Conservation (phyloP, 2,329 filamentous ascomycete genomes). For the Colletotrichum horii region DNA sequence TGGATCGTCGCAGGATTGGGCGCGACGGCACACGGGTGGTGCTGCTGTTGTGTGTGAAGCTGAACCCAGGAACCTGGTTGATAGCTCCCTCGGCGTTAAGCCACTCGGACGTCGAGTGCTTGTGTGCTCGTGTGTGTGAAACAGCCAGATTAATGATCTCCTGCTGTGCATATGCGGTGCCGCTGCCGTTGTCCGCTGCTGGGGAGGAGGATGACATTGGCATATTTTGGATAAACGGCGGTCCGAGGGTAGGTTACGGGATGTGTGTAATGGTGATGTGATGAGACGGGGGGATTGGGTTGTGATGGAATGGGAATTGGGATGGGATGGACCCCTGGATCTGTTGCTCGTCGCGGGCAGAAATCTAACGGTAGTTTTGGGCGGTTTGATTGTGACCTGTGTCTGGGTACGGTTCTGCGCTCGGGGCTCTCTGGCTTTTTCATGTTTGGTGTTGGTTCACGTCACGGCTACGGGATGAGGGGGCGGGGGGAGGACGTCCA, state of each 20-base stretch:
- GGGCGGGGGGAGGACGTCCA: neutral
- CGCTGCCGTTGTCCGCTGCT: no score
- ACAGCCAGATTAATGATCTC: neutral
- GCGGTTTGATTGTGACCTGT: no score
- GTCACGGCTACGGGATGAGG: neutral
- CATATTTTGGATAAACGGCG: neutral
- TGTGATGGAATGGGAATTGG: neutral
- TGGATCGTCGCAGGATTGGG: neutral
- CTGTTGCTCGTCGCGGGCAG: neutral
- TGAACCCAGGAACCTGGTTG: slow-evolving; percentile 10
- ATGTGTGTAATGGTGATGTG: neutral
- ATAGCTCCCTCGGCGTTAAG: neutral
- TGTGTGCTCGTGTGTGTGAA: neutral
- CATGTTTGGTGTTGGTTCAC: neutral
- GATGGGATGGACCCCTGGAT: neutral
- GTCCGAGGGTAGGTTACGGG: neutral
- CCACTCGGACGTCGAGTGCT: neutral
- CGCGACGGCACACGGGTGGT: neutral
- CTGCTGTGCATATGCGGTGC: neutral
- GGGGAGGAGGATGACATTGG: neutral
- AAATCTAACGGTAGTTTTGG: neutral
- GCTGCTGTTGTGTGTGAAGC: neutral
- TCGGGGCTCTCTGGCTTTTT: neutral
- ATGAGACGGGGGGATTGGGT: neutral
- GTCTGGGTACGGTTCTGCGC: neutral